phyloP scores from a whole-genome alignment of 805 yeast species.

The Wickerhamomyces chambardii region DNA sequence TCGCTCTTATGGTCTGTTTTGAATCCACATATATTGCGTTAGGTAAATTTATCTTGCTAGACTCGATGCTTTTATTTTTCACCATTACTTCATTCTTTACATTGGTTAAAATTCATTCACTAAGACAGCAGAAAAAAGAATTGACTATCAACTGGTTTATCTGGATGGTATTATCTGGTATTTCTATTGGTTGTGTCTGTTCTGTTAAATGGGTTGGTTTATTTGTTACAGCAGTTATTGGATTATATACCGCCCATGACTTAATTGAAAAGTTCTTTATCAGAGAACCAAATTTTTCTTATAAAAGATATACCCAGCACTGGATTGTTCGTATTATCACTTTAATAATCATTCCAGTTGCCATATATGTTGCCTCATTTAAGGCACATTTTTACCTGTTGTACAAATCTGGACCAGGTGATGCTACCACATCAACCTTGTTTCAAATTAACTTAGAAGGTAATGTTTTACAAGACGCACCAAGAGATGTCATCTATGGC shows the following conservation, averaged over 20 bases:
- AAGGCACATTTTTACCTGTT: conserved; percentile 73
- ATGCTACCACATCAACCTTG: conserved; percentile 81
- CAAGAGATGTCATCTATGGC: conserved; percentile 58
- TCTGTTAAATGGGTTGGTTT: conserved; percentile 84
- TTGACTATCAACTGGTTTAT: conserved; percentile 31
- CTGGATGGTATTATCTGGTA: conserved; percentile 57
- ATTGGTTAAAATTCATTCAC: conserved; percentile 43
- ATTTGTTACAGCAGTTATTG: conserved; percentile 53
- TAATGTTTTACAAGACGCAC: conserved; percentile 53
- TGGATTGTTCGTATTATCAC: conserved; percentile 64
- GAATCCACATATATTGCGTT: conserved; percentile 65
- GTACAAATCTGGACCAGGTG: conserved; percentile 84
- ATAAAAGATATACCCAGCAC: conserved; percentile 38
- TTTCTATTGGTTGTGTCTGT: conserved; percentile 74
- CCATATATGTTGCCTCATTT: conserved; percentile 65
- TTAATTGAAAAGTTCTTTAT: conserved; percentile 32
- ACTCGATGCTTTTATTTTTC: conserved; percentile 69
- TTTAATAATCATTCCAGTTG: conserved; percentile 63
- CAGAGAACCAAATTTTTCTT: conserved; percentile 13
- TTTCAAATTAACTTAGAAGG: conserved; percentile 82
- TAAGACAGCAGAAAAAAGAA: conserved; percentile 28
- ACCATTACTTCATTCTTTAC: conserved; percentile 63
- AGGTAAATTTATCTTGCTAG: conserved; percentile 68
- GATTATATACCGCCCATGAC: conserved; percentile 49
- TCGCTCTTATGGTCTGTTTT: conserved; percentile 52